Evolutionary conservation across 2,329 filamentous ascomycete species (phyloP), one percentile per base, ranked within the genome.

Genomic region (Coleophoma eucalyptorum): DNA sequence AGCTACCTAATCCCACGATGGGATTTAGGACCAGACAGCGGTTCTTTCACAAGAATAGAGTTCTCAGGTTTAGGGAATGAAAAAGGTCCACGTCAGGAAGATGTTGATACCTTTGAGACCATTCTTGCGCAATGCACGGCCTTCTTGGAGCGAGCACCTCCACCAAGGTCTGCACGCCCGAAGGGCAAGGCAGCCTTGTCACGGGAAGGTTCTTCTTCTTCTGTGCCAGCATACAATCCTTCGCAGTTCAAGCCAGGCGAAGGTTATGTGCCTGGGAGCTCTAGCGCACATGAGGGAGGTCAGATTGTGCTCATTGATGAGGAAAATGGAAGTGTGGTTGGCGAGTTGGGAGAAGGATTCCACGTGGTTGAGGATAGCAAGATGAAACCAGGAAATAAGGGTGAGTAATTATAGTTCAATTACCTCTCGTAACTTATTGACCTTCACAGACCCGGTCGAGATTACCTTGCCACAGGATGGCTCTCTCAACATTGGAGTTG

Each of bases 51-150:
- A 18, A 81, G 91, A 50, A 90, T 99, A 65, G 88, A 97, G 66
- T 97, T 99, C 59, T 92, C 92, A 0, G 67, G 78, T 3, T 74
- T 88, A 20, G 89, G 89, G 18, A 83, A 77, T 53, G 84, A 89
- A 33, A 76, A 80, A 33, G 86, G 89, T 21, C 81, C 89, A 1
- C 42, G 42, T 8, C 91, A 97, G 68, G 92, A 97, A 67, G 93
- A 97, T 67, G 78, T 96, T 40, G 91, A 97, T 66, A 97, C 93
- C 1, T 97, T 97, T 64, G 93, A 97, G 75, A 97, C 93, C 3
- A 97, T 97, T 57, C 78, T 97, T 46, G 93, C 93, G n/a, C 91
- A 97, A 71, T 97, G 93, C 70, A 97, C 93, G 2, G 90, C 93
- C 2, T 97, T 99, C 68, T 80, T 96, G 4, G 93, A 97, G 69